Conservation (phyloP, 768 basidiomycete genomes). For the Lactifluus volemus region DNA sequence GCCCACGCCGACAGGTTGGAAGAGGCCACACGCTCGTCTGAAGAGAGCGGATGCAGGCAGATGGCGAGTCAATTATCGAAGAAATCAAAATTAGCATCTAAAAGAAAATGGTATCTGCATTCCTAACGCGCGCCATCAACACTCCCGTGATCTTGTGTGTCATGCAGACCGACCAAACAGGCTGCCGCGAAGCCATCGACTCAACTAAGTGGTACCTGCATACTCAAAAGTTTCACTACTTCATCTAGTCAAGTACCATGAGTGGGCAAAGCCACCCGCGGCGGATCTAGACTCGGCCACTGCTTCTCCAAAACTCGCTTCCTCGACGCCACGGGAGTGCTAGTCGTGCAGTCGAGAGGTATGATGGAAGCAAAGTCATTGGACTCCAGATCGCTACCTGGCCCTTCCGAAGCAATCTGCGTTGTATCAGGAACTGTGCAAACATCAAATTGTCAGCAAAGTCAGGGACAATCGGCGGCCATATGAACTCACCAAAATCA, state of each 20-base stretch:
- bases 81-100: too few relatives aligned
- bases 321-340: neutral
- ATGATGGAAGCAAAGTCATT: neutral
- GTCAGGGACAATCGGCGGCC: too few relatives aligned
- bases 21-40: too few relatives aligned
- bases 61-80: too few relatives aligned
- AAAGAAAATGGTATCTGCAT: too few relatives aligned
- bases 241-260: neutral
- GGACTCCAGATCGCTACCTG: neutral
- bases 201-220: neutral
- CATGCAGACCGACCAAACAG: neutral
- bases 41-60: too few relatives aligned
- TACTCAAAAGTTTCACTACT: neutral
- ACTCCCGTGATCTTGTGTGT: too few relatives aligned
- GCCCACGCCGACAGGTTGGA: too few relatives aligned
- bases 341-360: neutral
- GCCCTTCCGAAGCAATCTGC: neutral
- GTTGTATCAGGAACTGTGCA: slow-evolving; percentile 17
- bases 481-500: neutral
- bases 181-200: neutral
- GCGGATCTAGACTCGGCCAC: neutral
- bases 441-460: slow-evolving; percentile 17
- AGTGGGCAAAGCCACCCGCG: neutral
- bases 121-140: too few relatives aligned
- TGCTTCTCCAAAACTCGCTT: neutral